A percentile compares a stretch with the other conserved stretches of the same genome.
Evolutionary conservation across 495 filamentous ascomycete species (phyloP).

Genomic region (Podospora bellae-mahoneyi): DNA sequence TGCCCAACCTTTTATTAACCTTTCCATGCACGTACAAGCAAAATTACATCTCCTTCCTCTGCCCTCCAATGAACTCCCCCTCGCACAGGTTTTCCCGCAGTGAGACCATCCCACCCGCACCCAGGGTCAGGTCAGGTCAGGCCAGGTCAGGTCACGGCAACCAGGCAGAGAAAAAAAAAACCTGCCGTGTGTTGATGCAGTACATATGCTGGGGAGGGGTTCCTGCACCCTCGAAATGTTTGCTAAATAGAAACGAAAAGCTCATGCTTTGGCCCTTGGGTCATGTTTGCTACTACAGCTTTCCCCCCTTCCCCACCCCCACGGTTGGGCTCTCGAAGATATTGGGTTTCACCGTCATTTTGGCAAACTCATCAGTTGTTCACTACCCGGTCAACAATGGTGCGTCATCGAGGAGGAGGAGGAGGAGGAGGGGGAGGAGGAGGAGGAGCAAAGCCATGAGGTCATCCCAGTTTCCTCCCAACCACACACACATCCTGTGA

Average conservation of each 20-base stretch:
- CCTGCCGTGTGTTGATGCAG: background rate
- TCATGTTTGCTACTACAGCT: background rate
- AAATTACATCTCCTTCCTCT: too few relatives aligned
- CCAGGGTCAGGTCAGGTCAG: background rate
- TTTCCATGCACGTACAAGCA: background rate
- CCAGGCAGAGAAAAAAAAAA: background rate
- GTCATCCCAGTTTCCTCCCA: background rate
- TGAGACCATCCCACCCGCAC: background rate
- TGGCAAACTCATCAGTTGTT: background rate
- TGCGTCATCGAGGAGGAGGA: background rate
- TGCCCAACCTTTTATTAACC: too few relatives aligned
- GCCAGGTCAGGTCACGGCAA: background rate
- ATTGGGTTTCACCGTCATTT: background rate
- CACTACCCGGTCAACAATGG: background rate
- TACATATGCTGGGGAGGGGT: background rate
- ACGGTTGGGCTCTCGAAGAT: background rate
- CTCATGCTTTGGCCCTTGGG: background rate
- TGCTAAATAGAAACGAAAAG: background rate
- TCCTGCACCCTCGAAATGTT: background rate
- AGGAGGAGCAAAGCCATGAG: background rate
- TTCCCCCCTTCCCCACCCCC: too few relatives aligned
- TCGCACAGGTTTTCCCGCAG: background rate
- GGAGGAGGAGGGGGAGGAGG: too few relatives aligned
- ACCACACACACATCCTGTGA: background rate
- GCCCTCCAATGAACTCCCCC: background rate